These are phyloP conservation scores for Conoideocrella luteorostrata DNA, from an alignment of 2,329 filamentous ascomycete genomes.

Conservation along the genomic window DNA sequence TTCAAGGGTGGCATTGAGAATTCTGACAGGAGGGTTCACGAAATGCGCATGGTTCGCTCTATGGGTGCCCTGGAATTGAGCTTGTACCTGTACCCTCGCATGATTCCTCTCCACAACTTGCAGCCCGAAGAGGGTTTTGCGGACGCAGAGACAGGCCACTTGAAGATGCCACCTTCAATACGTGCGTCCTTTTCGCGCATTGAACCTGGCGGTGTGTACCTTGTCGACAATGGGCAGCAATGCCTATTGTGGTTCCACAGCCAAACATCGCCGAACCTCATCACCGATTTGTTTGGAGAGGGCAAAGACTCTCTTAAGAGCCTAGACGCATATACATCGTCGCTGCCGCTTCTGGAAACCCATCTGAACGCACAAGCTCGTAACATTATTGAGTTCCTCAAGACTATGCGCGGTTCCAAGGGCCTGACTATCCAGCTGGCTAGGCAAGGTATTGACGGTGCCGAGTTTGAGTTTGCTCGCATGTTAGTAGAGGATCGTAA, in stretches of 20 bases:
- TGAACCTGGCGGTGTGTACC: conserved; percentile 87
- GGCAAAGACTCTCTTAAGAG: conserved; percentile 61
- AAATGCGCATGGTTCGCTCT: conserved; percentile 81
- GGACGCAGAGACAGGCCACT: conserved; percentile 76
- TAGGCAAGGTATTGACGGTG: conserved; percentile 85
- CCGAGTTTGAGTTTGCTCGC: conserved; percentile 93
- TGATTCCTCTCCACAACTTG: conserved; percentile 87
- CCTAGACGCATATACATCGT: conserved; percentile 75
- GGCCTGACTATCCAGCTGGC: conserved; percentile 85
- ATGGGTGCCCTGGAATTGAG: conserved; percentile 84
- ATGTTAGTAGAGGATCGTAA: conserved; percentile 91
- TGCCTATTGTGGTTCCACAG: conserved; percentile 89
- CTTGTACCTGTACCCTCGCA: conserved; percentile 89
- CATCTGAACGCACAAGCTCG: conserved; percentile 92
- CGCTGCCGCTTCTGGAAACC: conserved; percentile 78
- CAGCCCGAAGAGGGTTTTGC: conserved; percentile 83
- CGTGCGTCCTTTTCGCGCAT: conserved; percentile 82
- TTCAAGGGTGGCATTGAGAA: conserved; percentile 92
- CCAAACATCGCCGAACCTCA: conserved; percentile 85
- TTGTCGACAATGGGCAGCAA: conserved; percentile 92
- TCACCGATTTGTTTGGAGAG: conserved; percentile 83
- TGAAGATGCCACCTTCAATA: conserved; percentile 73
- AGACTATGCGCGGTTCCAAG: conserved; percentile 75
- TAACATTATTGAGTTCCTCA: conserved; percentile 85
- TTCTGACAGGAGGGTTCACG: conserved; percentile 83